Conservation (phyloP, 176 grass and related monocot genomes). For the Stipa capillata region DNA sequence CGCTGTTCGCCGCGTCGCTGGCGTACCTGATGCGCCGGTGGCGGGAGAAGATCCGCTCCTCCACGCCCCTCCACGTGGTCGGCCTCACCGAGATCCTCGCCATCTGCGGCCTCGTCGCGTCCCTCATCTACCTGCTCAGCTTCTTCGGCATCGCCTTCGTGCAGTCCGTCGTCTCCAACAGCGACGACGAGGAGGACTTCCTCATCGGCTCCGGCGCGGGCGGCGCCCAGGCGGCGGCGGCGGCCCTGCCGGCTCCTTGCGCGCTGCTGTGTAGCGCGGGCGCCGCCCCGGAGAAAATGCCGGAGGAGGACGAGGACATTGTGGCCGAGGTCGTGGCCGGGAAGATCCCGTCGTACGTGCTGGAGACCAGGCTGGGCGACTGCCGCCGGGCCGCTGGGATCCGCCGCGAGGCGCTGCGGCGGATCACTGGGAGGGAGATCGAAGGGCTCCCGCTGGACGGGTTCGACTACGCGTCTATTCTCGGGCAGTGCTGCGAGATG, state of each 20-base stretch:
- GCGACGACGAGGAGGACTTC: slow-evolving; percentile 70
- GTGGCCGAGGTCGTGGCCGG: slow-evolving; percentile 33
- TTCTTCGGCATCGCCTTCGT: slow-evolving; percentile 87
- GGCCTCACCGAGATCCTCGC: slow-evolving; percentile 63
- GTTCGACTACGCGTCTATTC: slow-evolving; percentile 60
- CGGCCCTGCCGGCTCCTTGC: slow-evolving; percentile 18
- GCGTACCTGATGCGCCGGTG: slow-evolving; percentile 77
- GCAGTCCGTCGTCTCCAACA: slow-evolving; percentile 65
- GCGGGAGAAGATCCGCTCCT: slow-evolving; percentile 67
- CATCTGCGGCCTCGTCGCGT: slow-evolving; percentile 63
- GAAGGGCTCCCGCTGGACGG: slow-evolving; percentile 58
- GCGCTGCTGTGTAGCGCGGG: slow-evolving; percentile 20
- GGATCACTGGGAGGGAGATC: slow-evolving; percentile 53
- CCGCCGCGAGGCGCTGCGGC: slow-evolving; percentile 51
- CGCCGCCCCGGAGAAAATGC: slow-evolving; percentile 31
- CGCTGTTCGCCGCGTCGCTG: slow-evolving; percentile 52
- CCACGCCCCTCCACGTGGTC: slow-evolving; percentile 64
- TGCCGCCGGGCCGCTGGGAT: slow-evolving; percentile 59
- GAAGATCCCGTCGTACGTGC: slow-evolving; percentile 53
- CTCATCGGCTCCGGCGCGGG: not conserved
- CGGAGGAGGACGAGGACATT: slow-evolving; percentile 57
- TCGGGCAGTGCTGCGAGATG: slow-evolving; percentile 82
- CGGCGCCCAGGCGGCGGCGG: not conserved
- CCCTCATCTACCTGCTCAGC: slow-evolving; percentile 72
- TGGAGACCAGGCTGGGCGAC: slow-evolving; percentile 55